phyloP scores from a whole-genome alignment of 2,329 filamentous ascomycete species.

The Fusarium coicis region DNA sequence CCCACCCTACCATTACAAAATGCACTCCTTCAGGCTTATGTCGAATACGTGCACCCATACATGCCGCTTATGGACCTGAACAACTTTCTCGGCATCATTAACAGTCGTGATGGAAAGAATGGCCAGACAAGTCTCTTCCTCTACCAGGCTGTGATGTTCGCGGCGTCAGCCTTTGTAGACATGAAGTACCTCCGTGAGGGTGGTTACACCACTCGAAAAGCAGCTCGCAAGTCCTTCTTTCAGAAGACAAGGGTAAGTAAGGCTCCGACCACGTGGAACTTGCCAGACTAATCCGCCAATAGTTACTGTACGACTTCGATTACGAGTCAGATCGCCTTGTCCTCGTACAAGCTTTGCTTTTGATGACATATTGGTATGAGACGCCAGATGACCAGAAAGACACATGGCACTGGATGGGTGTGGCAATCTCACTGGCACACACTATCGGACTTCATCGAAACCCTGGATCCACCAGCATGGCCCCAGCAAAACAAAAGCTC shows the following conservation, averaged over 20 bases:
- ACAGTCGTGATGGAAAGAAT: constrained; percentile 73
- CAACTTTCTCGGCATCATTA: constrained; percentile 69
- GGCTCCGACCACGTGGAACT: constrained; percentile 5
- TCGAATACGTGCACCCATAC: constrained; percentile 92
- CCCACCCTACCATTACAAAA: constrained; percentile 78
- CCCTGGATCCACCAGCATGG: constrained; percentile 79
- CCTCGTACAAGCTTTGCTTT: constrained; percentile 85
- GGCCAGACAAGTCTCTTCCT: constrained; percentile 84
- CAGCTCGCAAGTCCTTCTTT: constrained; percentile 88
- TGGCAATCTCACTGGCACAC: constrained; percentile 90
- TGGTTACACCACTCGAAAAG: constrained; percentile 81
- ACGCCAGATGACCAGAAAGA: constrained; percentile 97
- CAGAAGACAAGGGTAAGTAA: constrained; percentile 81
- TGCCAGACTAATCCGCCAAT: constrained; percentile 19
- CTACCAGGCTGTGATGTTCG: constrained; percentile 96
- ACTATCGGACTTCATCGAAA: constrained; percentile 94
- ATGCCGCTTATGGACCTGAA: constrained; percentile 86
- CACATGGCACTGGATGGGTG: constrained; percentile 99
- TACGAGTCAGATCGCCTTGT: constrained; percentile 91
- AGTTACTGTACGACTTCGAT: constrained; percentile 94
- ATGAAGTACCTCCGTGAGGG: constrained; percentile 79
- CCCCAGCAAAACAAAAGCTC: constrained; percentile 77
- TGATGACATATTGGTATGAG: constrained; percentile 99
- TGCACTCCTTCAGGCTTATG: constrained; percentile 82
- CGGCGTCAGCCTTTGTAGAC: constrained; percentile 88